Conservation (phyloP, 805 yeast species). For the Ogataea nitratoaversa region DNA sequence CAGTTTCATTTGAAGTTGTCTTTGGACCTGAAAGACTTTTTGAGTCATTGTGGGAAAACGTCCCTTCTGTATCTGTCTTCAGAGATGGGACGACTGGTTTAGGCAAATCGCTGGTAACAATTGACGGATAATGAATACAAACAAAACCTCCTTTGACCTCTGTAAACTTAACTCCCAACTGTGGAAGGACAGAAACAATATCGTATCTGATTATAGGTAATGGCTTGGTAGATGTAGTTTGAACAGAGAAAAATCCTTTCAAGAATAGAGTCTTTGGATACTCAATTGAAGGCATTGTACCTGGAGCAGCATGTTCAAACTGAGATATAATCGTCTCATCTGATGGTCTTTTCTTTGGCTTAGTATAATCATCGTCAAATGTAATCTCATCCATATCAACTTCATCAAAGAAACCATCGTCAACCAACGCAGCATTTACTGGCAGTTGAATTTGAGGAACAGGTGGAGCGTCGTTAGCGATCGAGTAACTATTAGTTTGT, state of each 20-base stretch:
- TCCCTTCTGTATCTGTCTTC: background rate
- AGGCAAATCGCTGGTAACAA: conserved; percentile 17
- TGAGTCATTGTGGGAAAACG: background rate
- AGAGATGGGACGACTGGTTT: background rate
- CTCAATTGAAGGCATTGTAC: conserved; percentile 90
- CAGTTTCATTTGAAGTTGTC: conserved; percentile 1
- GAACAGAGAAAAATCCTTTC: conserved; percentile 92
- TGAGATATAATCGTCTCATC: conserved; percentile 44
- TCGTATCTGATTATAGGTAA: conserved; percentile 83
- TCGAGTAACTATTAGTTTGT: conserved; percentile 11
- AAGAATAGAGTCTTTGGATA: conserved; percentile 86
- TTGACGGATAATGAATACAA: conserved; percentile 65
- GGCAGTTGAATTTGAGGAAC: conserved; percentile 34
- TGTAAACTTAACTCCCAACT: conserved; percentile 72
- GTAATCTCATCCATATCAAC: conserved; percentile 37
- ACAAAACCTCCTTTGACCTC: conserved; percentile 94
- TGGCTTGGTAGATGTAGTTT: conserved; percentile 90
- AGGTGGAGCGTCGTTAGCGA: conserved; percentile 36
- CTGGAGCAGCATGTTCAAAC: conserved; percentile 56
- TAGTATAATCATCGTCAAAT: conserved; percentile 23
- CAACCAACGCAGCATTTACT: conserved; percentile 31
- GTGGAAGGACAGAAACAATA: conserved; percentile 70
- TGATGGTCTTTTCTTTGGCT: conserved; percentile 32
- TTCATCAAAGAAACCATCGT: conserved; percentile 59
- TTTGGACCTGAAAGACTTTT: background rate